A percentile compares a stretch with the other conserved stretches of the same genome.
Evolutionary conservation across 768 basidiomycete genomes (phyloP).

Genomic region (Mycena metata): DNA sequence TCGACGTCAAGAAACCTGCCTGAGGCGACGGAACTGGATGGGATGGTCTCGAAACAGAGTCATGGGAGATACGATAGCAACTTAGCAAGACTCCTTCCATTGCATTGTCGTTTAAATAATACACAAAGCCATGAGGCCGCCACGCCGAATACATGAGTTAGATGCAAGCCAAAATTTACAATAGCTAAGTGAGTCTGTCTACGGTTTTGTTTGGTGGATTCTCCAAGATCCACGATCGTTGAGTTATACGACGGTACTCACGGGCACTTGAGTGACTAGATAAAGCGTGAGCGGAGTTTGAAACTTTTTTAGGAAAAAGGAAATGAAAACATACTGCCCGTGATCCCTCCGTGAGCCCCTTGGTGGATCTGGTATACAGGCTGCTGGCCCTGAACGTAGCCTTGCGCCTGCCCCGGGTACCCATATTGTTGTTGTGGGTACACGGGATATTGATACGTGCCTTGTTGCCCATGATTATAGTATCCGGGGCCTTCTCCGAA

Average conservation of each 20-base stretch:
- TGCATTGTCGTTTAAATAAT: conserved; percentile 28
- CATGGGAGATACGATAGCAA: conserved; percentile 48
- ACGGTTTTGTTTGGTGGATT: conserved; percentile 21
- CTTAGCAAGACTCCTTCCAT: conserved; percentile 1
- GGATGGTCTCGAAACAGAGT: conserved; percentile 65
- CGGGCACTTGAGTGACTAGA: conserved; percentile 37
- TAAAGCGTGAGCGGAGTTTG: no score
- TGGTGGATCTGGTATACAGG: conserved; percentile 31
- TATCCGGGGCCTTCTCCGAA: conserved; percentile 80
- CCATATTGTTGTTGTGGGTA: conserved; percentile 45
- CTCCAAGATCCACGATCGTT: neutral
- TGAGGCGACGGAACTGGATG: conserved; percentile 57
- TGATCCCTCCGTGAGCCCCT: conserved; percentile 33
- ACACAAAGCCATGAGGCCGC: conserved; percentile 36
- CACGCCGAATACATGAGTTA: conserved; percentile 38
- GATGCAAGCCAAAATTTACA: conserved; percentile 17
- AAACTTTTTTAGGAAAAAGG: no score
- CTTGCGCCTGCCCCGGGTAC: conserved; percentile 54
- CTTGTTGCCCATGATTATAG: conserved; percentile 52
- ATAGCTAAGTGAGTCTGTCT: conserved; percentile 1
- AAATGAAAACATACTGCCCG: conserved; percentile 5
- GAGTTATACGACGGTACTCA: conserved; percentile 20
- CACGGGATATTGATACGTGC: conserved; percentile 45
- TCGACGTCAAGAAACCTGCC: conserved; percentile 45
- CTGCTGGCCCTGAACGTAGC: conserved; percentile 32